These are phyloP conservation scores for Thelonectria blattea DNA, from an alignment of 2,329 filamentous ascomycete species.

Conservation along the genomic window DNA sequence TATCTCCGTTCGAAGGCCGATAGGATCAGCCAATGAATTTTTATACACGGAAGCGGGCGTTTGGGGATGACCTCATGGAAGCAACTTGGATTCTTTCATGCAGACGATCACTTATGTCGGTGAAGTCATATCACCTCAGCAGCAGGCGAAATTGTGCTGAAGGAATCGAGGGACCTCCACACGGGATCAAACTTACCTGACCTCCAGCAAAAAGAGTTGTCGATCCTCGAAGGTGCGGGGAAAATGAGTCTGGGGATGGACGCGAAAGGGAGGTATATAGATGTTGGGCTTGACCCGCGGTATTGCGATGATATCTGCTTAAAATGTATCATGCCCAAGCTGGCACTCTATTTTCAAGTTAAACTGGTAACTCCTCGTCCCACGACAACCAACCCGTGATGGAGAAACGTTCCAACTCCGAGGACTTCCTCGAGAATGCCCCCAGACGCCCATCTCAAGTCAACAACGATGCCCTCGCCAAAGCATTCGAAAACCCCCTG, in stretches of 20 bases:
- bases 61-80: constrained; percentile 6
- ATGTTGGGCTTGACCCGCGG: neutral
- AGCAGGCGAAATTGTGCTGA: neutral
- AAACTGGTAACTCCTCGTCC: too few species aligned
- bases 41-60: neutral
- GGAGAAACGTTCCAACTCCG: neutral
- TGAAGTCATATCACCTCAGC: constrained; percentile 4
- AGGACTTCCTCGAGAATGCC: constrained; percentile 11
- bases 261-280: too few species aligned
- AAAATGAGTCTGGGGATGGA: neutral
- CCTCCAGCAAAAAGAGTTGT: neutral
- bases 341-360: too few species aligned
- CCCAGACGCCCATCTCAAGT: constrained; percentile 8
- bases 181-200: neutral
- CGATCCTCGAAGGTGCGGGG: neutral
- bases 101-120: neutral
- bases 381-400: neutral
- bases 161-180: neutral
- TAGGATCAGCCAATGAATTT: neutral
- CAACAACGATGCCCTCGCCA: constrained; percentile 8
- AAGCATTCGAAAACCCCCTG: constrained; percentile 35
- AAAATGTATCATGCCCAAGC: too few species aligned
- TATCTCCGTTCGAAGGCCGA: neutral
- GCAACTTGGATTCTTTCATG: constrained; percentile 2
- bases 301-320: too few species aligned